Conservation (phyloP, 768 basidiomycete species). For the Phanerochaete sordida region DNA sequence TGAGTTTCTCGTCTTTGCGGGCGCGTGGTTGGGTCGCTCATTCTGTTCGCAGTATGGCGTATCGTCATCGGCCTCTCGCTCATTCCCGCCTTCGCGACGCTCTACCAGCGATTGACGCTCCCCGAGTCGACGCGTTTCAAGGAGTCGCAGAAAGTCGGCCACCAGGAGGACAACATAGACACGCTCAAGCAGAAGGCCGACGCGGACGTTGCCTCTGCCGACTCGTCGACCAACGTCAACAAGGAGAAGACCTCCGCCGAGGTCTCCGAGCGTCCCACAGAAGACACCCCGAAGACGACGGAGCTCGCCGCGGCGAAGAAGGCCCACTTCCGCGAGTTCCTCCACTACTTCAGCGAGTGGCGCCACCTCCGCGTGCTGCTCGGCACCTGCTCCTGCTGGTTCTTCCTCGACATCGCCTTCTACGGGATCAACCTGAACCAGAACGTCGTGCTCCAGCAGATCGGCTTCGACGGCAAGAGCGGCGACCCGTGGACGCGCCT, state of each 20-base stretch:
- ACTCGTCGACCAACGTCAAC: neutral
- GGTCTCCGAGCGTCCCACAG: neutral
- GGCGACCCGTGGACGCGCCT: slow-evolving; percentile 63
- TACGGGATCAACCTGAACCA: slow-evolving; percentile 78
- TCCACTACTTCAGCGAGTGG: slow-evolving; percentile 70
- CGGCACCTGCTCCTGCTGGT: slow-evolving; percentile 70
- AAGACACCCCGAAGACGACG: slow-evolving; percentile 7
- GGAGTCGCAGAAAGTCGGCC: slow-evolving; percentile 35
- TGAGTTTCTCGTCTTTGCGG: slow-evolving; percentile 17
- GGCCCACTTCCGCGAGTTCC: slow-evolving; percentile 57
- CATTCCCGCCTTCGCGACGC: slow-evolving; percentile 67
- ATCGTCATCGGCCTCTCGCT: slow-evolving; percentile 74
- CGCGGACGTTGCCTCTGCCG: slow-evolving; percentile 19
- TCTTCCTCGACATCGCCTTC: slow-evolving; percentile 75
- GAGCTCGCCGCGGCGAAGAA: slow-evolving; percentile 35
- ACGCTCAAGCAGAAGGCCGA: slow-evolving; percentile 28
- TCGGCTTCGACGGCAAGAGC: slow-evolving; percentile 58
- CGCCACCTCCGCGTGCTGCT: slow-evolving; percentile 62
- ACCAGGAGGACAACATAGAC: slow-evolving; percentile 26
- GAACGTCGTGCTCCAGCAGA: slow-evolving; percentile 71
- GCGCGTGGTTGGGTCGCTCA: neutral
- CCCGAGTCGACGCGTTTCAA: slow-evolving; percentile 61
- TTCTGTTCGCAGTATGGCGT: slow-evolving; percentile 52
- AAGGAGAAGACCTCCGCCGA: slow-evolving; percentile 3
- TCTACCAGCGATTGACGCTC: slow-evolving; percentile 74